A percentile compares a stretch with the other conserved stretches of the same genome.
Evolutionary conservation across 2,329 filamentous ascomycete genomes (phyloP).

Genomic region (Colletotrichum sp.): DNA sequence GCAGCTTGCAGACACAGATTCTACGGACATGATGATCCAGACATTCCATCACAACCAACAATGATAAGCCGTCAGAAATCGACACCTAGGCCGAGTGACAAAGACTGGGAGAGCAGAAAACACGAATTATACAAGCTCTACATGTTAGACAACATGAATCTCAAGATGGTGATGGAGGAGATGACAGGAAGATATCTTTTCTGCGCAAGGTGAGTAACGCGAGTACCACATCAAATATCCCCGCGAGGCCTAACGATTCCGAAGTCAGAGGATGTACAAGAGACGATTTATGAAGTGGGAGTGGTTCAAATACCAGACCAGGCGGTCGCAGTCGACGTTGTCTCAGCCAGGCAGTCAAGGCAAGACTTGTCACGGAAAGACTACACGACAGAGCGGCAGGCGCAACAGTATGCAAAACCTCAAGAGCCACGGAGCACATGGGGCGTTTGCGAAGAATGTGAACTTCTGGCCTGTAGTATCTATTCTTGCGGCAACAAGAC

Average conservation of each 20-base stretch:
- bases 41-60: background rate
- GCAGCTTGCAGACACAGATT: fast-evolving
- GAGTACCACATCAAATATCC: fast-evolving
- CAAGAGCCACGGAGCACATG: background rate
- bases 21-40: fast-evolving
- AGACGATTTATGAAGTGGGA: background rate
- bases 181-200: background rate
- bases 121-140: background rate
- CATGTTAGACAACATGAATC: background rate
- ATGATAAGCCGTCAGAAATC: background rate
- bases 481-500: background rate
- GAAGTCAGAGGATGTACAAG: background rate
- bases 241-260: fast-evolving
- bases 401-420: fast-evolving
- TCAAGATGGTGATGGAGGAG: background rate
- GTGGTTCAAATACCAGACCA: background rate
- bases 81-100: fast-evolving
- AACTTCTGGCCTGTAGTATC: background rate
- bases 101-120: background rate
- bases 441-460: background rate
- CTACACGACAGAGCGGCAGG: background rate
- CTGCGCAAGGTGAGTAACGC: background rate
- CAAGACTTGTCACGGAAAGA: background rate
- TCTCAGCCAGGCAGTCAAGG: background rate
- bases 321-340: background rate